Evolutionary conservation across 2,329 filamentous ascomycete species (phyloP).

Genomic region (Dactylellina parvicollis): DNA sequence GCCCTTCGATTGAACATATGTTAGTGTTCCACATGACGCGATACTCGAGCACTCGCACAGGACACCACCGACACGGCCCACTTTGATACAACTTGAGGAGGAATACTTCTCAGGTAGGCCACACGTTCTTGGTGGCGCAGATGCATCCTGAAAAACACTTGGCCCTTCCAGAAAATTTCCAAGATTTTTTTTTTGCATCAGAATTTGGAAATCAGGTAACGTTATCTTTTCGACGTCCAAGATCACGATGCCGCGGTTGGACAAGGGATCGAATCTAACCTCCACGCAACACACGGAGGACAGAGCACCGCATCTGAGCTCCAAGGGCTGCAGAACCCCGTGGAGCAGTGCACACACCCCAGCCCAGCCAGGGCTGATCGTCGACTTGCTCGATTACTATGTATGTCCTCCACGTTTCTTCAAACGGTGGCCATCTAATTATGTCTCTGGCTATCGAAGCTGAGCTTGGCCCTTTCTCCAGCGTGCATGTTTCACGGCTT

Average conservation of each 20-base stretch:
- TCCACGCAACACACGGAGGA: slow-evolving; percentile 29
- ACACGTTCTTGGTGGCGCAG: slow-evolving; percentile 51
- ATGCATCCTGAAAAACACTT: slow-evolving; percentile 33
- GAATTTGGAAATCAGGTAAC: slow-evolving; percentile 34
- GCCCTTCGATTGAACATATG: slow-evolving; percentile 3
- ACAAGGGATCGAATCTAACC: slow-evolving; percentile 19
- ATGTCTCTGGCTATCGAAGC: not conserved
- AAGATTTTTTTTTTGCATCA: not conserved
- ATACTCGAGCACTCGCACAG: slow-evolving; percentile 34
- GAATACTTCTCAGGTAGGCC: no score
- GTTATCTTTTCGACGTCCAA: slow-evolving; percentile 19
- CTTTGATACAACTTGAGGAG: slow-evolving; percentile 18
- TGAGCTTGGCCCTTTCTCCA: slow-evolving; percentile 10
- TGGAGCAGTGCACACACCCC: slow-evolving; percentile 49
- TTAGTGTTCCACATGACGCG: slow-evolving; percentile 53
- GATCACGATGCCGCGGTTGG: slow-evolving; percentile 22
- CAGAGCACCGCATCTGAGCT: slow-evolving; percentile 5
- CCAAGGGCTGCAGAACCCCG: slow-evolving; percentile 25
- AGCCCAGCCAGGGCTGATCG: slow-evolving; percentile 46
- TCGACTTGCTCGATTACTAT: slow-evolving; percentile 39
- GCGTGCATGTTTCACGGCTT: slow-evolving; percentile 38
- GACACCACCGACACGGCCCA: slow-evolving; percentile 22
- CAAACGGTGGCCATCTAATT: slow-evolving; percentile 2
- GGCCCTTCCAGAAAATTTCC: slow-evolving; percentile 42
- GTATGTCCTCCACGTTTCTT: slow-evolving; percentile 21